Evolutionary conservation across 805 yeast genomes (phyloP), one percentile per base, ranked within the genome.

Genomic region (Saccharomycodes ludwigii): DNA sequence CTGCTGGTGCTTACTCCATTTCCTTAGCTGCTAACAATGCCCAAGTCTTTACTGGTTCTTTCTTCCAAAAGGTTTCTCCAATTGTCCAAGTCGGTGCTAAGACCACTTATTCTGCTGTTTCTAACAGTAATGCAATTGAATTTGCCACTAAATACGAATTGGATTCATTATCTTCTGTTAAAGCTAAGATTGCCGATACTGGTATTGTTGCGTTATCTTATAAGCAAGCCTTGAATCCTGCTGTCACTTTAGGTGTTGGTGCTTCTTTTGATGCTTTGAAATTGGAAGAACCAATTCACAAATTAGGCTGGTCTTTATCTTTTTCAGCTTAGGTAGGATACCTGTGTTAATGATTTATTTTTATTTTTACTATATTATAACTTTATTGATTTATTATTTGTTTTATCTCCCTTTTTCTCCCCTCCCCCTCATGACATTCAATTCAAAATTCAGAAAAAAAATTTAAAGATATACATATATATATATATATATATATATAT

Each of bases 221-320:
- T 78, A 80, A 88, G 57, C 97, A 88, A 70, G 77, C 73, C 51
- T 73, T 91, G 62, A 82, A 88, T 70, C 93, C 93, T 40, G 96
- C 96, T 63, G 95, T 91, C 51, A 83, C 82, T 56, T 69, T 91
- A 52, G 98, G 98, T 61, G 73, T 91, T 45, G 98, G 98, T 72
- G 81, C 93, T 51, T 84, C 94, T 42, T 77, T 91, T 65, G 95
- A 91, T 64, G 94, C 96, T 52, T 73, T 86, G 64, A 81, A 88
- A 64, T 73, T 88, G 57, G 76, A 82, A 58, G 96, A 86, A 71
- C 83, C 95, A 44, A 94, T 91, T 55, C 98, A 91, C 77, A 86
- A 91, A 76, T 71, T 91, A 54, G 98, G 98, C 65, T 72, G 84
- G 68, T 83, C 95, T 36, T 72, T 91, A 61, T 73, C 94, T 44